Evolutionary conservation across 305 asterid species (phyloP).

Genomic region (Solanum hybrid): DNA sequence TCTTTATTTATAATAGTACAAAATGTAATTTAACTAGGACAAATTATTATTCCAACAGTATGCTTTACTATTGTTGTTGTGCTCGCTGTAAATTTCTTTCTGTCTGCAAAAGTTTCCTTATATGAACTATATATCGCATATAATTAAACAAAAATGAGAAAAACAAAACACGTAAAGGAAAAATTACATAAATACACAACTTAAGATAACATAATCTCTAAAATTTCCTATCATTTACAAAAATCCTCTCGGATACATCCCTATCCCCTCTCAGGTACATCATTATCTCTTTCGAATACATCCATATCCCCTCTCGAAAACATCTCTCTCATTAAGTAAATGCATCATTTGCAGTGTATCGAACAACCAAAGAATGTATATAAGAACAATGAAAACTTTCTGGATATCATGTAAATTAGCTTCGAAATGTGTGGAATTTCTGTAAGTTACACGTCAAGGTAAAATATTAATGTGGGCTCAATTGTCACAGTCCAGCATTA

Average conservation of each 20-base stretch:
- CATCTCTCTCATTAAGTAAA: not conserved
- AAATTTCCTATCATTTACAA: too few species aligned
- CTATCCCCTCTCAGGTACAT: not conserved
- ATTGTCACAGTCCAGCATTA: not conserved
- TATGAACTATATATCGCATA: not conserved
- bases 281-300: not conserved
- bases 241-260: too few species aligned
- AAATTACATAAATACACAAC: too few species aligned
- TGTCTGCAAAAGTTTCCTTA: not conserved
- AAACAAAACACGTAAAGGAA: not conserved
- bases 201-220: not conserved
- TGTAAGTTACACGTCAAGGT: not conserved
- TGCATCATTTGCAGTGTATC: too few species aligned
- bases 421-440: not conserved
- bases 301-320: fast-evolving
- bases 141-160: not conserved
- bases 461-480: not conserved
- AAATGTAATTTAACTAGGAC: not conserved
- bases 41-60: not conserved
- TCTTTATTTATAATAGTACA: not conserved
- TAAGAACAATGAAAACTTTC: not conserved
- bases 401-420: not conserved
- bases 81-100: not conserved
- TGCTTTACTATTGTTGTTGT: not conserved
- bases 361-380: fast-evolving